These are phyloP conservation scores for Isoetes engelmannii DNA, from an alignment of 83 land plant genomes.

Conservation along the genomic window DNA sequence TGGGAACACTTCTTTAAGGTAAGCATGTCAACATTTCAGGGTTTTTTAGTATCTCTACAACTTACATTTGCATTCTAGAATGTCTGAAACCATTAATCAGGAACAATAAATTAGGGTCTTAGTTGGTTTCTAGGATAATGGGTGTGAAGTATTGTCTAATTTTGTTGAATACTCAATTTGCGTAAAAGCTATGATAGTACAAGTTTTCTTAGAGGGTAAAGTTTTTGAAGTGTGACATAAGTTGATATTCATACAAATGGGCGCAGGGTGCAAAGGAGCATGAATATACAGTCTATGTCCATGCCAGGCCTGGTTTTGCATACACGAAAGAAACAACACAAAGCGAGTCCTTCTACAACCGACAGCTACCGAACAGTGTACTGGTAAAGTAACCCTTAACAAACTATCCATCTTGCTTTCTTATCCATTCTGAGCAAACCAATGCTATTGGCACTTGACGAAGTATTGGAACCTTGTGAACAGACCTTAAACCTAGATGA, in stretches of 20 bases:
- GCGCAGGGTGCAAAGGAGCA: constrained; percentile 5
- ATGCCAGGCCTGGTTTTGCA: constrained; percentile 9
- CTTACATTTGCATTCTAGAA: not conserved
- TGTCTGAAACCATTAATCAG: not conserved
- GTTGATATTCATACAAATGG: not conserved
- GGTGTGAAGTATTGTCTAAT: too few relatives aligned
- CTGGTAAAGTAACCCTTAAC: not conserved
- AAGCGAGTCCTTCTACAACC: constrained; percentile 6
- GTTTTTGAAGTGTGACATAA: not conserved
- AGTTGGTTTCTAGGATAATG: too few relatives aligned
- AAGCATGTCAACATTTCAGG: not conserved
- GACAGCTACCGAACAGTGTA: constrained; percentile 2
- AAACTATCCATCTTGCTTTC: too few relatives aligned
- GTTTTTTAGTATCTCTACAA: not conserved
- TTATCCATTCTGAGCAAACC: too few relatives aligned
- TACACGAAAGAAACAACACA: constrained; percentile 7
- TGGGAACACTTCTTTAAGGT: constrained; percentile 22
- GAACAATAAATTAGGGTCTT: too few relatives aligned
- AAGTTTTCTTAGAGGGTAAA: not conserved
- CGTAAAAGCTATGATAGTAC: not conserved
- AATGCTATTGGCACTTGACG: too few relatives aligned
- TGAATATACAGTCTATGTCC: not conserved
- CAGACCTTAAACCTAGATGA: too few relatives aligned
- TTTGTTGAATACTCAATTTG: not conserved
- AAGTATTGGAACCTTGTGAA: too few relatives aligned